Evolutionary conservation across 768 basidiomycete species (phyloP).

Genomic region (Hortiboletus campestris): DNA sequence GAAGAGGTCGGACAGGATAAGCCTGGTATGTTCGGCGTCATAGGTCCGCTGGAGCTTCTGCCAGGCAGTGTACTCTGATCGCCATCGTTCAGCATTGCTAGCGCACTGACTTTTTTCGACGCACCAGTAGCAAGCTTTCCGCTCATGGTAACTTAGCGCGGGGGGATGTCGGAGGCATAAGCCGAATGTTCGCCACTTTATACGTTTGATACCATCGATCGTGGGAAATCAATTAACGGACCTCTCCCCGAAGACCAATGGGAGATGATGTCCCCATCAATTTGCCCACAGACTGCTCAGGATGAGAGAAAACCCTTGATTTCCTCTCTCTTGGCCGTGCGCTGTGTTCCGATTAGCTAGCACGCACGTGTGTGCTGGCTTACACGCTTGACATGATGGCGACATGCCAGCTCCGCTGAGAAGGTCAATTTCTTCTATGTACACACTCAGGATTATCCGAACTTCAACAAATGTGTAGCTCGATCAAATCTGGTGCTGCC

Average conservation of each 20-base stretch:
- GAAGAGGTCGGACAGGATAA: slow-evolving; percentile 92
- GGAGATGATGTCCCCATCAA: not conserved
- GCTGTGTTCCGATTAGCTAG: not conserved
- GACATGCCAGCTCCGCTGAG: not conserved
- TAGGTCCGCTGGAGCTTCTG: slow-evolving; percentile 86
- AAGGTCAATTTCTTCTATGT: not conserved
- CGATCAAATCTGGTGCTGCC: too few relatives aligned
- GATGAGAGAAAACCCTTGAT: slow-evolving; percentile 21
- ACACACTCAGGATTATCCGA: too few relatives aligned
- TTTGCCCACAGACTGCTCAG: slow-evolving; percentile 6
- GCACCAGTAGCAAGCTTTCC: slow-evolving; percentile 63
- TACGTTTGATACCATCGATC: slow-evolving; percentile 7
- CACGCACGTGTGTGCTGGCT: slow-evolving; percentile 10
- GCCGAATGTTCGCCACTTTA: slow-evolving; percentile 10
- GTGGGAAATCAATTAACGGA: slow-evolving; percentile 22
- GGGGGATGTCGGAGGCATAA: slow-evolving; percentile 1
- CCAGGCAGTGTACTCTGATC: slow-evolving; percentile 83
- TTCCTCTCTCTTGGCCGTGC: slow-evolving; percentile 1
- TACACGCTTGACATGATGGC: slow-evolving; percentile 3
- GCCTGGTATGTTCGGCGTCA: slow-evolving; percentile 64
- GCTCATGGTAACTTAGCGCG: slow-evolving; percentile 44
- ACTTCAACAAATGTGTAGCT: not conserved
- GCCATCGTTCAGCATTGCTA: not conserved
- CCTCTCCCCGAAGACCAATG: not conserved
- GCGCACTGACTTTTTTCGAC: not conserved